Evolutionary conservation across 2,329 filamentous ascomycete species (phyloP).

Genomic region (Microthyrium microscopicum): DNA sequence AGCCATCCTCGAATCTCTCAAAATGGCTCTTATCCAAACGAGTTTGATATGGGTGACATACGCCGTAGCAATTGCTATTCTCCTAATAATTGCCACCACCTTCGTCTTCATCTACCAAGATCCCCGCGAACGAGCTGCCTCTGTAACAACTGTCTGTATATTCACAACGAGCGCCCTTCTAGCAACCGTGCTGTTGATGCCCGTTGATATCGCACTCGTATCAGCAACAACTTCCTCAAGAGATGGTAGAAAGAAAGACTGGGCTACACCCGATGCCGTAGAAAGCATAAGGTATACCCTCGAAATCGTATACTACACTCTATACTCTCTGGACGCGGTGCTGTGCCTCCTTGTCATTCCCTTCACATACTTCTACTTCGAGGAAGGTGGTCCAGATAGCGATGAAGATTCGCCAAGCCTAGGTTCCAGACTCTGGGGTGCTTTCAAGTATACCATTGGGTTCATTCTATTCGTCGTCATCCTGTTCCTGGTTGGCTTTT

Average conservation of each 20-base stretch:
- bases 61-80: conserved; percentile 60
- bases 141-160: conserved; percentile 72
- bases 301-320: conserved; percentile 76
- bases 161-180: conserved; percentile 74
- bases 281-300: conserved; percentile 64
- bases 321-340: conserved; percentile 83
- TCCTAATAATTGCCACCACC: conserved; percentile 60
- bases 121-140: conserved; percentile 65
- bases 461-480: conserved; percentile 68
- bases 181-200: conserved; percentile 79
- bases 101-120: conserved; percentile 89
- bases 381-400: conserved; percentile 82
- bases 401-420: conserved; percentile 62
- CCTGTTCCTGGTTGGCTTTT: conserved; percentile 84
- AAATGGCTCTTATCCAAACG: conserved; percentile 60
- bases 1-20: conserved; percentile 6
- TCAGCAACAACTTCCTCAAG: conserved; percentile 68
- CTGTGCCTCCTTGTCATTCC: conserved; percentile 81
- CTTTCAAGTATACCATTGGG: conserved; percentile 75
- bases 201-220: conserved; percentile 88
- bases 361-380: conserved; percentile 96
- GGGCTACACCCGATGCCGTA: conserved; percentile 73
- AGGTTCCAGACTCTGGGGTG: conserved; percentile 58
- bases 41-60: conserved; percentile 94
- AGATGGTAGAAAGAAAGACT: conserved; percentile 75